phyloP scores from a whole-genome alignment of 2,329 filamentous ascomycete species.

The Epichloe hybrida region DNA sequence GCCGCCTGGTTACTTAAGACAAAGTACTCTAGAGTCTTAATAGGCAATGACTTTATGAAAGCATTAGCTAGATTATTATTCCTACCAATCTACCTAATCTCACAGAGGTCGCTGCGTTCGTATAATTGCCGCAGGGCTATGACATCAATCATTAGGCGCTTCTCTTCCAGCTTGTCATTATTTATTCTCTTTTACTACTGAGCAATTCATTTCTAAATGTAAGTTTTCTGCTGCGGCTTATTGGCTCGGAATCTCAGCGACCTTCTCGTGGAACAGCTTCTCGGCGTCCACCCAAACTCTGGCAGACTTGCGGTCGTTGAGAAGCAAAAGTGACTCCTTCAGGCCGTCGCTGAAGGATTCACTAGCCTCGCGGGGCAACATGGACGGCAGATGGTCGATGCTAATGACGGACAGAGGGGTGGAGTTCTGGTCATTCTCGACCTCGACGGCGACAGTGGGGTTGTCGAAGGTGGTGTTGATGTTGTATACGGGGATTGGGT shows the following conservation, averaged over 20 bases:
- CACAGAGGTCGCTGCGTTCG: too few species aligned
- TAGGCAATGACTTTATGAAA: too few species aligned
- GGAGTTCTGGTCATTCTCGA: constrained; percentile 39
- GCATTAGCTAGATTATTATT: too few species aligned
- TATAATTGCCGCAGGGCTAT: too few species aligned
- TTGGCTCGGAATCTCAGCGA: constrained; percentile 2
- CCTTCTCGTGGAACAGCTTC: constrained; percentile 4
- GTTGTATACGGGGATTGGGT: constrained; percentile 64
- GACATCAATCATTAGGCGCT: too few species aligned
- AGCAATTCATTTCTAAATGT: too few species aligned
- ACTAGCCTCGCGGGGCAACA: constrained; percentile 74
- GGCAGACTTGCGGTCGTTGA: constrained; percentile 4
- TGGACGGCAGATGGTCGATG: constrained; percentile 73
- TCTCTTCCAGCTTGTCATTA: too few species aligned
- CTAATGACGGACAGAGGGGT: constrained; percentile 59
- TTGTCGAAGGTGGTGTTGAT: constrained; percentile 77
- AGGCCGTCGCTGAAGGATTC: constrained; percentile 28
- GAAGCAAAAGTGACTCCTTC: constrained; percentile 1
- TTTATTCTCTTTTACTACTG: too few species aligned
- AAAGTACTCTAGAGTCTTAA: too few species aligned
- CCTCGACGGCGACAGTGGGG: constrained; percentile 66
- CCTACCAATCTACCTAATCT: too few species aligned
- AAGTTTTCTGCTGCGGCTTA: background rate
- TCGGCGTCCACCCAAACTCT: constrained; percentile 5
- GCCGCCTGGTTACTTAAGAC: too few species aligned